Conservation (phyloP, 1,284 basidiomycete genomes). For the Ganoderma sinense region DNA sequence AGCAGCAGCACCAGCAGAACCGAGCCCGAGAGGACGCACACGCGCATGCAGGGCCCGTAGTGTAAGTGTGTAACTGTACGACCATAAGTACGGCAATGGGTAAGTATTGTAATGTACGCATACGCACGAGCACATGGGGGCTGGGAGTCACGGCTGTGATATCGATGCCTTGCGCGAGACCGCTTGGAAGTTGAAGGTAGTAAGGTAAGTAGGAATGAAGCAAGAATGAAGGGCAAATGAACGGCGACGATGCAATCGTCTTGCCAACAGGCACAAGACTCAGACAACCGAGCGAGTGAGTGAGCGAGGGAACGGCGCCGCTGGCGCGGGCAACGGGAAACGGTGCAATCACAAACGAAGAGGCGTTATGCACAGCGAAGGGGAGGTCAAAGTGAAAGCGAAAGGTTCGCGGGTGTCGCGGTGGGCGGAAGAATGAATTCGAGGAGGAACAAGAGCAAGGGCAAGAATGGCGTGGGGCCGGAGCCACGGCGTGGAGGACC, state of each 20-base stretch:
- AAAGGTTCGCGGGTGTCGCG: neutral
- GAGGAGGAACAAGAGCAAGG: neutral
- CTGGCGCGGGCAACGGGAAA: conserved; percentile 9
- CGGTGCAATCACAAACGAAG: neutral
- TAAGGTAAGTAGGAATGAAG: conserved; percentile 9
- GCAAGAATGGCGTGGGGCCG: neutral
- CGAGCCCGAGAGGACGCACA: neutral
- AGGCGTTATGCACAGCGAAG: conserved; percentile 19
- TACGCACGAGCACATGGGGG: neutral
- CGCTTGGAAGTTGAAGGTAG: neutral
- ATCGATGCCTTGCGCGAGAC: neutral
- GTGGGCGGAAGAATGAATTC: neutral
- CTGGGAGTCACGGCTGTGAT: neutral
- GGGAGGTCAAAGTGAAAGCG: neutral
- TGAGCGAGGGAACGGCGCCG: conserved; percentile 30
- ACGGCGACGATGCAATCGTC: conserved; percentile 22
- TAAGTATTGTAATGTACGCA: neutral
- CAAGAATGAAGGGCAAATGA: neutral
- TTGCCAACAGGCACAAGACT: neutral
- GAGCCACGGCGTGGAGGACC: neutral
- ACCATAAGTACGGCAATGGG: neutral
- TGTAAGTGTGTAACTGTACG: neutral
- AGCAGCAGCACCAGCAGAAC: conserved; percentile 1
- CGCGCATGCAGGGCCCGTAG: no score
- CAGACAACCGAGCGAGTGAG: conserved; percentile 5